phyloP scores from a whole-genome alignment of 352 stramenopile species.

The Albugo laibachii region DNA sequence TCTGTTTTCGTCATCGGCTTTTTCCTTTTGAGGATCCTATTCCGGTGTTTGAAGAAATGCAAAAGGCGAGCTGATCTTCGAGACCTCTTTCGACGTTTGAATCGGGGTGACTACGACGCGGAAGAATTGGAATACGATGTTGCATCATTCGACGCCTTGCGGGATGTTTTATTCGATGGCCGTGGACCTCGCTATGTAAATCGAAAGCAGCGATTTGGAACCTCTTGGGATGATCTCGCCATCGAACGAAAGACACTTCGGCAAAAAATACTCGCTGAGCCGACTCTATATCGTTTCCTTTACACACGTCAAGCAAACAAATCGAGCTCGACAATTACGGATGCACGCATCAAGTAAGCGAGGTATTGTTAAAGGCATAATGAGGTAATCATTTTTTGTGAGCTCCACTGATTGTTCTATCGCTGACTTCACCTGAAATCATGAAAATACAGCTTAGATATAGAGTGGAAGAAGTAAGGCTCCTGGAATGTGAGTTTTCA shows the following conservation, averaged over 20 bases:
- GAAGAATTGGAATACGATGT: constrained; percentile 3
- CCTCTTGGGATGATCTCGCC: constrained; percentile 53
- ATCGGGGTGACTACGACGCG: constrained; percentile 1
- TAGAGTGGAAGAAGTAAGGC: no score
- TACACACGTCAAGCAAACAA: no score
- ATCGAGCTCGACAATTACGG: no score
- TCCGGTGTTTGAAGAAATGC: constrained; percentile 46
- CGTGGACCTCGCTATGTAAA: constrained; percentile 26
- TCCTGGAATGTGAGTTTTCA: no score
- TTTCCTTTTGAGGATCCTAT: constrained; percentile 42
- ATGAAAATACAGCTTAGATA: no score
- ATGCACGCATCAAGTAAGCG: no score
- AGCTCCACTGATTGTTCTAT: no score
- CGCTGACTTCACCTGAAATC: no score
- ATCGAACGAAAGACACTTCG: constrained; percentile 65
- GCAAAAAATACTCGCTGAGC: constrained; percentile 18
- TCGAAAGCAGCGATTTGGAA: constrained; percentile 50
- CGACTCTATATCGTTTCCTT: no score
- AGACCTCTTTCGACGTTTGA: constrained; percentile 57
- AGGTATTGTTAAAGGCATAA: no score
- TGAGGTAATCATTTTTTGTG: no score
- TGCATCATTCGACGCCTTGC: constrained; percentile 1
- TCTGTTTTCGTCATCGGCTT: constrained; percentile 53
- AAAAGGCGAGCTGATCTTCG: constrained; percentile 49
- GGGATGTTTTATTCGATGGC: constrained; percentile 2